phyloP scores from a whole-genome alignment of 371 early-diverging fungal genomes.

The Mucor piriformis region DNA sequence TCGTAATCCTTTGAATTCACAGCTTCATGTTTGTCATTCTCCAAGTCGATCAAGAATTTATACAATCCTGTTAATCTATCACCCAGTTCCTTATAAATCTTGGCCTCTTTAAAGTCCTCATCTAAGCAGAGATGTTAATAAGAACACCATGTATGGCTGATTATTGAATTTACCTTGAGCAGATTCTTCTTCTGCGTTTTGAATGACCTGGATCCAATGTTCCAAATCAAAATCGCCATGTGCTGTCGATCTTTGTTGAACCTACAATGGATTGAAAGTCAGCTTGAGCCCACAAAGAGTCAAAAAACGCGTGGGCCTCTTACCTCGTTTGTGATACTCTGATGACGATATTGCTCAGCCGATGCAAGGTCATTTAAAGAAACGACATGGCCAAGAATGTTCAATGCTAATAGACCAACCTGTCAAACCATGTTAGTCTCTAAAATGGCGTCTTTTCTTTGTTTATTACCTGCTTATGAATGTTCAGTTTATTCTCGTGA shows the following conservation, averaged over 20 bases:
- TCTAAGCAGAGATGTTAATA: slow-evolving; percentile 15
- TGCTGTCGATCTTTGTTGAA: slow-evolving; percentile 15
- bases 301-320: not conserved
- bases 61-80: slow-evolving; percentile 38
- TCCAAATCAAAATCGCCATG: slow-evolving; percentile 35
- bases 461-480: slow-evolving; percentile 72
- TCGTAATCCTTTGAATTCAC: slow-evolving; percentile 75
- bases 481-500: slow-evolving; percentile 71
- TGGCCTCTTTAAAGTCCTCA: slow-evolving; percentile 67
- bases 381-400: slow-evolving; percentile 47
- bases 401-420: slow-evolving; percentile 64
- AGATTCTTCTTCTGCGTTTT: slow-evolving; percentile 44
- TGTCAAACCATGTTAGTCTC: slow-evolving; percentile 11
- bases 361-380: not conserved
- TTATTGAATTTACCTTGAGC: slow-evolving; percentile 31
- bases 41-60: slow-evolving; percentile 59
- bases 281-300: not conserved
- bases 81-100: slow-evolving; percentile 49
- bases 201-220: slow-evolving; percentile 42
- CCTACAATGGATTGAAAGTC: not conserved
- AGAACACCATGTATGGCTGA: not conserved
- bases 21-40: slow-evolving; percentile 61
- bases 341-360: not conserved
- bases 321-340: not conserved
- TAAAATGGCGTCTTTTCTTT: not conserved